These are phyloP conservation scores for Nannizzia gypsea DNA, from an alignment of 2,329 filamentous ascomycete genomes.

Conservation along the genomic window DNA sequence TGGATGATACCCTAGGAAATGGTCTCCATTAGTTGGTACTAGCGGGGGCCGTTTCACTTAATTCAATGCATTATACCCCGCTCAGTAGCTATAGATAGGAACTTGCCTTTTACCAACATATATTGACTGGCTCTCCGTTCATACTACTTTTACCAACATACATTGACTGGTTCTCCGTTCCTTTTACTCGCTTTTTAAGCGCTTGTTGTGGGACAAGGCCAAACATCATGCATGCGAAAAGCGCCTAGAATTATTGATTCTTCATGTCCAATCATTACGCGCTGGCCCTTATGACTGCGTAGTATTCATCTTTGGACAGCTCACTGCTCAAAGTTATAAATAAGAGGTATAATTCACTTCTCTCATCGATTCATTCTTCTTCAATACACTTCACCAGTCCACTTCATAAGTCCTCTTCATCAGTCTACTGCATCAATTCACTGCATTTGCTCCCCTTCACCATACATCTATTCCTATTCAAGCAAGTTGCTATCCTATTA, in stretches of 20 bases:
- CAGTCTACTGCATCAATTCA: not conserved
- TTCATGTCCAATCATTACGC: not conserved
- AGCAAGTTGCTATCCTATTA: not conserved
- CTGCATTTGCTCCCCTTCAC: not conserved
- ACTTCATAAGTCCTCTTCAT: too few relatives aligned
- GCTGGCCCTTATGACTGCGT: not conserved
- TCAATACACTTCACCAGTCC: too few relatives aligned
- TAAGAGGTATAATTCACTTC: not conserved
- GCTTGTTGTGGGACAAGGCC: not conserved
- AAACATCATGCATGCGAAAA: not conserved
- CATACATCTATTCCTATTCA: not conserved
- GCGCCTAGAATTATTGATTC: not conserved
- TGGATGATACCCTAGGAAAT: not conserved
- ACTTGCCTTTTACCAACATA: not conserved
- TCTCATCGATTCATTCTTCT: not conserved
- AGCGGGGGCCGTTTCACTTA: not conserved
- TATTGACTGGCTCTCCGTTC: not conserved
- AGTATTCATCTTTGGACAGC: not conserved
- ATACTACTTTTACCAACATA: not conserved
- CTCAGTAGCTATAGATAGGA: not conserved
- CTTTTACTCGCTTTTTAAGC: not conserved
- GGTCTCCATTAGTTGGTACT: not conserved
- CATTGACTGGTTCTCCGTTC: not conserved
- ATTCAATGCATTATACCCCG: not conserved
- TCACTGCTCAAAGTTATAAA: not conserved